A percentile compares a stretch with the other conserved stretches of the same genome.
These are phyloP conservation scores for Fistulina hepatica DNA, from an alignment of 1,284 basidiomycete species.

Conservation along the genomic window DNA sequence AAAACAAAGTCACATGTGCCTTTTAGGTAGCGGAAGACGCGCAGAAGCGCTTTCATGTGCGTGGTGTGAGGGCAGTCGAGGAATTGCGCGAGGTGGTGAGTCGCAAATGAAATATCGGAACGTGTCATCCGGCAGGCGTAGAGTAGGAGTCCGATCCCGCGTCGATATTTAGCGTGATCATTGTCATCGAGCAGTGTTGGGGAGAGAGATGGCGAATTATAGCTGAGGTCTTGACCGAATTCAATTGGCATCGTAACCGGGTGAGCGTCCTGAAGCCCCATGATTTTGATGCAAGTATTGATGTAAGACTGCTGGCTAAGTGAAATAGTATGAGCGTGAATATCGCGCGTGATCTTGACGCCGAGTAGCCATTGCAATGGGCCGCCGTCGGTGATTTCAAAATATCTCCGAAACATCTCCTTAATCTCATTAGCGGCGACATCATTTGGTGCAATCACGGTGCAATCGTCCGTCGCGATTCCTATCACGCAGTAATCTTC, in stretches of 20 bases:
- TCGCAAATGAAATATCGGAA: no score
- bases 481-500: slow-evolving; percentile 17
- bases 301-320: slow-evolving; percentile 20
- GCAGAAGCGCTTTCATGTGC: slow-evolving; percentile 4
- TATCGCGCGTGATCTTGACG: slow-evolving; percentile 15
- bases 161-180: slow-evolving; percentile 17
- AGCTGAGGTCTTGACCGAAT: slow-evolving; percentile 12
- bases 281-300: slow-evolving; percentile 13
- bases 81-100: slow-evolving; percentile 1
- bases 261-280: slow-evolving; percentile 16
- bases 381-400: no score
- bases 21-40: background rate
- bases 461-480: slow-evolving; percentile 25
- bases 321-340: slow-evolving; percentile 12
- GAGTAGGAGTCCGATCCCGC: slow-evolving; percentile 28
- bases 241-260: slow-evolving; percentile 15
- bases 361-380: slow-evolving; percentile 22
- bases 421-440: no score
- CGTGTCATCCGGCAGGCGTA: slow-evolving; percentile 12
- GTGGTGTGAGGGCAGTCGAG: slow-evolving; percentile 2
- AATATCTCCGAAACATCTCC: no score
- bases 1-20: slow-evolving; percentile 1
- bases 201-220: slow-evolving; percentile 7
- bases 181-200: slow-evolving; percentile 9
- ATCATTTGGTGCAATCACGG: slow-evolving; percentile 17